Conservation (phyloP, 2,329 filamentous ascomycete species). For the Stachybotrys chartarum region DNA sequence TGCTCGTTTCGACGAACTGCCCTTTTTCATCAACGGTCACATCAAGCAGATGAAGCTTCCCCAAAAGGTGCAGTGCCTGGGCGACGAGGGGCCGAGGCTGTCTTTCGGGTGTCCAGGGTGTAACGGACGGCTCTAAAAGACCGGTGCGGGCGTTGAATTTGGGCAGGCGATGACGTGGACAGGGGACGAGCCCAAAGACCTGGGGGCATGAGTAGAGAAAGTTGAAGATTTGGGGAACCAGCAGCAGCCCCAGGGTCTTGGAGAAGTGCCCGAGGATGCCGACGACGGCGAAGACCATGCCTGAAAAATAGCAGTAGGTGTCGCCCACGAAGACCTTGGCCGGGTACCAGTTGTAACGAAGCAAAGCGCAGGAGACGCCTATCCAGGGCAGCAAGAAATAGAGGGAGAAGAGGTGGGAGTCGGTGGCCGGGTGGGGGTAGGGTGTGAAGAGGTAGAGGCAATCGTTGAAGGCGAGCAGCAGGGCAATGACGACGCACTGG, state of each 20-base stretch:
- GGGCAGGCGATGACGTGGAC: constrained; percentile 86
- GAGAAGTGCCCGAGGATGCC: constrained; percentile 96
- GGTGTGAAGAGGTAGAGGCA: constrained; percentile 75
- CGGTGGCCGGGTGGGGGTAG: constrained; percentile 87
- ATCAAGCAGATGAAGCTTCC: constrained; percentile 59
- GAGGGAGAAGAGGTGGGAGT: constrained; percentile 92
- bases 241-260: constrained; percentile 86
- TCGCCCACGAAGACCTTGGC: constrained; percentile 94
- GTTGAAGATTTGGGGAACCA: constrained; percentile 93
- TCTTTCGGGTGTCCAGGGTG: constrained; percentile 59
- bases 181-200: constrained; percentile 82
- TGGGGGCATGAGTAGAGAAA: constrained; percentile 92
- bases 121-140: constrained; percentile 78
- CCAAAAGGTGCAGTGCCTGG: constrained; percentile 59
- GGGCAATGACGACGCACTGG: constrained; percentile 85
- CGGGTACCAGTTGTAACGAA: constrained; percentile 93
- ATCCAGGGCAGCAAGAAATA: constrained; percentile 93
- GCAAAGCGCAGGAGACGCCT: constrained; percentile 79
- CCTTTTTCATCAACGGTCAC: constrained; percentile 62
- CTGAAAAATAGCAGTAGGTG: constrained; percentile 98
- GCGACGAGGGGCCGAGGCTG: constrained; percentile 63
- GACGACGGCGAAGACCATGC: constrained; percentile 97
- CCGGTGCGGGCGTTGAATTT: constrained; percentile 81
- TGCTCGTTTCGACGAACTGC: constrained; percentile 70
- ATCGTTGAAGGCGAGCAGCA: constrained; percentile 81